A percentile compares a stretch with the other conserved stretches of the same genome.
Conservation (phyloP, 176 grass and related monocot species). For the Cenchrus fungigraminus region DNA sequence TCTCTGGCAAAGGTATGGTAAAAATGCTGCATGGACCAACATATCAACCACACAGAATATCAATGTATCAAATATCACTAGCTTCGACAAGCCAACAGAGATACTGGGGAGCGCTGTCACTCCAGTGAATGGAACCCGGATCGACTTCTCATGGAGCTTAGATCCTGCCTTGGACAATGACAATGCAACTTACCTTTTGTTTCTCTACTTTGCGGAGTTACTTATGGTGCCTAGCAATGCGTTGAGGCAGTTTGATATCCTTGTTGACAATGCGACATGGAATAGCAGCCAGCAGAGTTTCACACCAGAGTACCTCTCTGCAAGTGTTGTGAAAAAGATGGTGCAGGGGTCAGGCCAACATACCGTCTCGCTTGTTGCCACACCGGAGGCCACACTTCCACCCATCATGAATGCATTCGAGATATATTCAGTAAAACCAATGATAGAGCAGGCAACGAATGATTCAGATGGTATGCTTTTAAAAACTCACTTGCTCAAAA, state of each 20-base stretch:
- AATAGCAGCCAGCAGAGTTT: neutral
- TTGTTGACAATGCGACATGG: neutral
- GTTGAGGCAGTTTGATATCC: slow-evolving; percentile 39
- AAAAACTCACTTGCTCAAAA: neutral
- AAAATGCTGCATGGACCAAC: slow-evolving; percentile 28
- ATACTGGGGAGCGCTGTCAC: slow-evolving; percentile 49
- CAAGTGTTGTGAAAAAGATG: slow-evolving; percentile 27
- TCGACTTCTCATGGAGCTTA: slow-evolving; percentile 45
- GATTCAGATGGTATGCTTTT: slow-evolving; percentile 26
- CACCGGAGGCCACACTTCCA: slow-evolving; percentile 33
- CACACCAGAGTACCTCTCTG: slow-evolving; percentile 29
- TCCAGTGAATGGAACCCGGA: slow-evolving; percentile 28
- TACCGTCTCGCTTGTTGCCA: slow-evolving; percentile 34
- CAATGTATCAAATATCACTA: slow-evolving; percentile 1
- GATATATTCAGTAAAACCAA: slow-evolving; percentile 32
- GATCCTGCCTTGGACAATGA: neutral
- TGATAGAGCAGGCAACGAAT: slow-evolving; percentile 13
- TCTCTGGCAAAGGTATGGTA: slow-evolving; percentile 41
- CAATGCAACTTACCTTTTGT: slow-evolving; percentile 32
- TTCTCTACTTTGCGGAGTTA: slow-evolving; percentile 61
- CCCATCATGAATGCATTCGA: slow-evolving; percentile 54
- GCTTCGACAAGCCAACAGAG: slow-evolving; percentile 13
- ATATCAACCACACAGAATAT: slow-evolving; percentile 11
- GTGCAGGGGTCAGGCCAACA: slow-evolving; percentile 8
- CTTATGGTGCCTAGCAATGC: neutral